Base-by-base conservation (phyloP, 176 grass and related monocot species). In the Oryza longistaminata region DNA sequence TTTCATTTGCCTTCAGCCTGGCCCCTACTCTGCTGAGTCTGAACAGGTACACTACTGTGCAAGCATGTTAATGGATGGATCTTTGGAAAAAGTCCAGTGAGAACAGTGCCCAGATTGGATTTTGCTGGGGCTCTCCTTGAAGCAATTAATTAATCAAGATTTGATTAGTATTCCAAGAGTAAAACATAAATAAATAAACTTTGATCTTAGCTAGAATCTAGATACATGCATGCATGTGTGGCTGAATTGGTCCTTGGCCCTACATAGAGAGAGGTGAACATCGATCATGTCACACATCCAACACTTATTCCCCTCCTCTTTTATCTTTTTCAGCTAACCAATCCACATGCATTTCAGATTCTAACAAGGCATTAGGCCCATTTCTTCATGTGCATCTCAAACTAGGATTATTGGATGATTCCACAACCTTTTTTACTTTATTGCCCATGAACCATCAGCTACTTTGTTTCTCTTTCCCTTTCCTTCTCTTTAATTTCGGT, bases 81-180 rank as follows among this genome's bases (percentile, higher is more conserved):
- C 27, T 17, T 33, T 74, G 19, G 37, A 85, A 64, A 35, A 48
- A 70, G 49, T 75, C 70, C 82, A 81, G 71, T 64, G 82, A 17
- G 52, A 85, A 85, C 52, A 81, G 77, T 81, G 29, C 50, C 71
- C 7, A 70, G 71, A 85, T 76, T 85, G 82, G 77, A 80, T 76
- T 55, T 42, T 84, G 78, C 55, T 78, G 58, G 55, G 49, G 12
- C 46, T 79, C 46, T 79, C 42, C 26, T 46, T 68, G 58, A 60
- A 69, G 65, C 65, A 71, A 70, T 60, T 14, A 49, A 43, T 11
- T 45, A 70, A 64, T 82, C 50, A 70, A 19, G 62, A 49, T 77
- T 27, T 76, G 62, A 76, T 76, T 46, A 49, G 26, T 66, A 49
- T 37, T 68, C 64, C n/a, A 10, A 27, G 4, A 68, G 73, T 2